Conservation (phyloP, 164 flowering plant species). For the Umbellularia californica region DNA sequence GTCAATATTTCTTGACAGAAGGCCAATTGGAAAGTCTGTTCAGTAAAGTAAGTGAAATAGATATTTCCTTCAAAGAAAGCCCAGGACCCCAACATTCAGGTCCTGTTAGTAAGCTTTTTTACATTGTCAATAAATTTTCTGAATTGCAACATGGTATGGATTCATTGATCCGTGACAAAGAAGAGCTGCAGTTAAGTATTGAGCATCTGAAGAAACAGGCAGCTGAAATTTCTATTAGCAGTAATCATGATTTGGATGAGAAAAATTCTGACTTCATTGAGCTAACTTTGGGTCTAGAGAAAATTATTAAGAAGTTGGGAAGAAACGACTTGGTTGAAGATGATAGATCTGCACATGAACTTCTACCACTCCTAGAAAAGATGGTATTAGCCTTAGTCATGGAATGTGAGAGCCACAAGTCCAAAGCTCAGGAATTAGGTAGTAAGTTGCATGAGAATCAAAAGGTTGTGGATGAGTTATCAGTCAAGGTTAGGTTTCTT, state of each 20-base stretch:
- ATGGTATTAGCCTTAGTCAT: conserved; percentile 31
- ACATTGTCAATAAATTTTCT: conserved; percentile 39
- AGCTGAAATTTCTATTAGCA: conserved; percentile 24
- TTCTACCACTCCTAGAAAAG: conserved; percentile 47
- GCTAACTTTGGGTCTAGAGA: conserved; percentile 38
- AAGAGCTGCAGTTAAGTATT: conserved; percentile 45
- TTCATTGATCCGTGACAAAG: conserved; percentile 42
- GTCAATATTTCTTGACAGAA: conserved; percentile 37
- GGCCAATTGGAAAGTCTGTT: conserved; percentile 41
- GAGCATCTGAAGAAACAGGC: conserved; percentile 50
- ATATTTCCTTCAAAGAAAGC: conserved; percentile 34
- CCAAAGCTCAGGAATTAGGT: conserved; percentile 51
- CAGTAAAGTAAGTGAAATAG: conserved; percentile 45
- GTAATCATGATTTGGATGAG: conserved; percentile 33
- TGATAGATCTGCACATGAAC: conserved; percentile 27
- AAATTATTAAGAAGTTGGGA: conserved; percentile 51
- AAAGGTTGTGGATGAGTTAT: conserved; percentile 60
- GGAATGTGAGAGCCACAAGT: conserved; percentile 60
- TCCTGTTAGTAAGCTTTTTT: conserved; percentile 51
- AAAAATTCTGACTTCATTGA: conserved; percentile 40
- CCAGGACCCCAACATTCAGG: conserved; percentile 27
- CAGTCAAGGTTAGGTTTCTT: conserved; percentile 55
- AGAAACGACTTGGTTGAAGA: conserved; percentile 42
- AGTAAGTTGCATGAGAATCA: conserved; percentile 46
- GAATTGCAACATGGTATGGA: conserved; percentile 38